Evolutionary conservation across 2,329 filamentous ascomycete species (phyloP), one percentile per base, ranked within the genome.

Genomic region (Aureobasidium uvarum): DNA sequence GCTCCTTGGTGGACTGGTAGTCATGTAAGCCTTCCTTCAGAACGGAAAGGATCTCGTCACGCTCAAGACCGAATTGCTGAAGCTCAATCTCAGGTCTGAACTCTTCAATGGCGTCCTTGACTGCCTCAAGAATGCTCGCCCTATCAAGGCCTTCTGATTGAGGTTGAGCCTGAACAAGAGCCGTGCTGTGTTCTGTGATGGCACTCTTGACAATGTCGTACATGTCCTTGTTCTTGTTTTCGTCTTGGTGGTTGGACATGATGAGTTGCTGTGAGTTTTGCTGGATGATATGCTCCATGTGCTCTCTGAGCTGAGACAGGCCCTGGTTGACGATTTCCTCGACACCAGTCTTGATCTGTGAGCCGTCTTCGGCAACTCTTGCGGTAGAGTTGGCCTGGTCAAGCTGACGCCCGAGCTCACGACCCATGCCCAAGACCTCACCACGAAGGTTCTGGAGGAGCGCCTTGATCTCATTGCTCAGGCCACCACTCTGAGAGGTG

Each of bases 71-170:
- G 68, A 96, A 90, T 71, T 96, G 92, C 71, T 96, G 89, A 5
- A 96, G 84, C 71, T 96, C 89, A 59, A 96, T 92, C 71, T 97
- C 92, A 0, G 94, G 94, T 77, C 96, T 96, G 78, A 96, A 96
- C 63, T 88, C 91, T 74, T 97, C 94, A 86, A 92, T 96, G 0
- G 93, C 94, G 70, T 96, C 92, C 70, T 88, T 88, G 16, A 98
- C 90, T 3, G 93, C 92, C 33, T 90, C 85, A 1, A 98, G 84
- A 41, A 98, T 91, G 66, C 96, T 91, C 56, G 96, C 91, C 78
- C 79, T 43, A 77, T 80, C 54, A 76, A 79, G 60, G 81, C 75
- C 69, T 2, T 70, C 71, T 31, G 65, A 48, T 39, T 71, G 68
- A 6, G 67, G 66, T 48, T 71, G 70, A 25, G 67, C 60, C 48